Evolutionary conservation across 805 yeast genomes (phyloP), one percentile per base, ranked within the genome.

Genomic region (Nematodospora valgi): DNA sequence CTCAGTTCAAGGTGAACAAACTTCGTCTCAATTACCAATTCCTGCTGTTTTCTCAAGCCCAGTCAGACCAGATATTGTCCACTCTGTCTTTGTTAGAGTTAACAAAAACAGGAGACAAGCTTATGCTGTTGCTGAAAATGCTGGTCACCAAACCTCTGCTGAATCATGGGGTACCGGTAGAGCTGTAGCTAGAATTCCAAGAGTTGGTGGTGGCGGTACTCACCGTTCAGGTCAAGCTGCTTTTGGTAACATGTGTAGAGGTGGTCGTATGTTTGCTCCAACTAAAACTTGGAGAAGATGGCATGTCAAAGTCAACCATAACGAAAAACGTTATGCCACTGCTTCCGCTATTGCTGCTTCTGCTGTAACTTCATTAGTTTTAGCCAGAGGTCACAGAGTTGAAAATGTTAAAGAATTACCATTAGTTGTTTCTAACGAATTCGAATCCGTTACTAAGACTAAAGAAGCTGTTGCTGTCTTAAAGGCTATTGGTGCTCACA

Each of bases 131-230:
- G 83, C 98, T 60, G 88, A 82, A 70, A 86, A 88, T 78, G 98
- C 98, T 66, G 98, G 98, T 79, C 95, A 87, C 83, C 98, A 93
- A 80, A 89, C 97, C 75, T 91, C 98, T 50, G 98, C 98, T 71
- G 97, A 88, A 78, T 93, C 98, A 51, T 93, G 98, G 98, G 98
- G 98, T 88, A 93, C 98, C 62, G 98, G 98, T 82, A 89, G 98
- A 81, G 98, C 98, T 76, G 96, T 93, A 68, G 98, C 98, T 78
- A 91, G 98, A 82, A 91, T 93, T 73, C 98, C 98, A 80, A 89
- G 98, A 83, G 98, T 93, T 70, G 96, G 96, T 77, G 98, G 98
- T 80, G 89, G 95, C 71, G 98, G 98, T 86, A 93, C 98, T 72
- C 96, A 88, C 94, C 89, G 98, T 78, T 79, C 98, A 54, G 98